These are phyloP conservation scores for Huntiella moniliformis DNA, from an alignment of 2,329 filamentous ascomycete species.

Conservation along the genomic window DNA sequence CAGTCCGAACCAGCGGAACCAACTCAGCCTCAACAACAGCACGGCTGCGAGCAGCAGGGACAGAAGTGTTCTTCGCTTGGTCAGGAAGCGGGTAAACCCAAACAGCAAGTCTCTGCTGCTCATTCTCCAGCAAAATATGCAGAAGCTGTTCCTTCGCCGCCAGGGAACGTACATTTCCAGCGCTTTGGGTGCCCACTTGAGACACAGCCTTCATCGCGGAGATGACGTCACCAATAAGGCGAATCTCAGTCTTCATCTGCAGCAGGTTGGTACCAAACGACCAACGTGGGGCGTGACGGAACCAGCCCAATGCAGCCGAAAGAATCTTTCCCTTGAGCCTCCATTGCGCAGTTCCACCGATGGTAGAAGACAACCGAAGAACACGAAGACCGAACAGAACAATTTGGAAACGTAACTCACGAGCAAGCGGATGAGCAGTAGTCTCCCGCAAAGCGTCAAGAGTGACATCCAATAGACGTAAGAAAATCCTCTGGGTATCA, in stretches of 20 bases:
- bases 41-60: conserved; percentile 8
- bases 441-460: conserved; percentile 42
- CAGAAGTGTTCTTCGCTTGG: conserved; percentile 20
- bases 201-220: conserved; percentile 44
- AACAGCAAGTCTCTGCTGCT: conserved; percentile 64
- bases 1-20: conserved; percentile 51
- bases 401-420: conserved; percentile 82
- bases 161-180: conserved; percentile 43
- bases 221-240: conserved; percentile 59
- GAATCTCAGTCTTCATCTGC: conserved; percentile 83
- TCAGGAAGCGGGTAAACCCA: conserved; percentile 69
- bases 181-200: conserved; percentile 33
- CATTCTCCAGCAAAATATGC: conserved; percentile 60
- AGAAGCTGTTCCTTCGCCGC: conserved; percentile 71
- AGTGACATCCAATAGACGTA: conserved; percentile 62
- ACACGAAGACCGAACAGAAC: conserved; percentile 67
- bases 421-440: conserved; percentile 54
- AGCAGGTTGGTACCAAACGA: conserved; percentile 88
- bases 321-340: conserved; percentile 76
- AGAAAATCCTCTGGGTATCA: conserved; percentile 65
- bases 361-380: conserved; percentile 50
- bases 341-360: conserved; percentile 48
- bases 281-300: conserved; percentile 66
- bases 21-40: conserved; percentile 29
- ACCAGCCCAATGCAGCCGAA: conserved; percentile 78